Conservation (phyloP, 2,329 filamentous ascomycete species). For the Penicillium carneum region DNA sequence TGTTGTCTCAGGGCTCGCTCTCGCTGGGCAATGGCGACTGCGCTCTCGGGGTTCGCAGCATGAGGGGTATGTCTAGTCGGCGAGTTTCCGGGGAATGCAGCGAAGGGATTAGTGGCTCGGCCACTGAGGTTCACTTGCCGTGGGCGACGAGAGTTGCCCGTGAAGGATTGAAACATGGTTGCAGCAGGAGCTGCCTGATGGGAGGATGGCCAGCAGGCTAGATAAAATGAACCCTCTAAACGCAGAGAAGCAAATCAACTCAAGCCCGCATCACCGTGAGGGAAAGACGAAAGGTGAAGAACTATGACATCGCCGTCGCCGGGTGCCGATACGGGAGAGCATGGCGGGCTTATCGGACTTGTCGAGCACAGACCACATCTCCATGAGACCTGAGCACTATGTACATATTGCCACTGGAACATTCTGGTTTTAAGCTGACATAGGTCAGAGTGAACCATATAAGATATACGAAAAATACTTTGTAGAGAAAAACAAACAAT, state of each 20-base stretch:
- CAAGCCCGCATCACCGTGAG: conserved; percentile 31
- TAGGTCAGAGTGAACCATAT: too few species aligned
- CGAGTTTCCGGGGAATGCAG: conserved; percentile 55
- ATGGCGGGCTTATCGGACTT: conserved; percentile 34
- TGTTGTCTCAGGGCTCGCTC: conserved; percentile 81
- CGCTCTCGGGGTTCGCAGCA: conserved; percentile 72
- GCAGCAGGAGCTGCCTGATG: conserved; percentile 19
- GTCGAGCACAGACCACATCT: conserved; percentile 29
- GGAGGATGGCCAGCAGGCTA: conserved; percentile 11
- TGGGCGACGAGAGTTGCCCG: conserved; percentile 80
- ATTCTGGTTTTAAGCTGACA: conserved; percentile 7
- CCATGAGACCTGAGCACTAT: background rate
- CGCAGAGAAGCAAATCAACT: conserved; percentile 25
- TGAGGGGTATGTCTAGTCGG: conserved; percentile 64
- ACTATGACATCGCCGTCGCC: conserved; percentile 38
- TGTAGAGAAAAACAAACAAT: background rate
- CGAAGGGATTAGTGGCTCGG: conserved; percentile 80
- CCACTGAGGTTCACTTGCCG: conserved; percentile 95
- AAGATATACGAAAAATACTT: background rate
- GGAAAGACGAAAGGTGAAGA: conserved; percentile 27
- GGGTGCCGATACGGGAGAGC: conserved; percentile 29
- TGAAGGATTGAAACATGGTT: conserved; percentile 89
- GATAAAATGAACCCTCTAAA: conserved; percentile 19
- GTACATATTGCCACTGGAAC: conserved; percentile 21
- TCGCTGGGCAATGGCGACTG: conserved; percentile 84